Percentiles rank a stretch among this genome's conserved stretches.
These are phyloP conservation scores for Phytophthora litchii DNA, from an alignment of 352 stramenopile genomes.

Conservation along the genomic window DNA sequence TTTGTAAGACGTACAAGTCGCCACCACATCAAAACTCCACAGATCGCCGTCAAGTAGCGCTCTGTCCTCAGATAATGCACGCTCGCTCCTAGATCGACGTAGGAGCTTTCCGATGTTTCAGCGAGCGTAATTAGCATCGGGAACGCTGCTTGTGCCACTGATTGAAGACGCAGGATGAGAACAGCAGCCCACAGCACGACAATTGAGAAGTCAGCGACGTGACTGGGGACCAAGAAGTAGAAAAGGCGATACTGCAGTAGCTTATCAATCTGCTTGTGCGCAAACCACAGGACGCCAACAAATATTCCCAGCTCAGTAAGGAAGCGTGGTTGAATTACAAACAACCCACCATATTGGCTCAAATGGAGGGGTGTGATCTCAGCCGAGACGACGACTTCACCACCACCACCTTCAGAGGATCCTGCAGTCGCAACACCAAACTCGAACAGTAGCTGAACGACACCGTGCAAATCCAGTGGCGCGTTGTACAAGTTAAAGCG, in stretches of 20 bases:
- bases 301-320: constrained; percentile 59
- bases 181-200: constrained; percentile 47
- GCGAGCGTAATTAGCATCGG: constrained; percentile 43
- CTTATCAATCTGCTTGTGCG: constrained; percentile 53
- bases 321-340: constrained; percentile 57
- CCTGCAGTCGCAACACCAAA: constrained; percentile 39
- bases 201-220: constrained; percentile 62
- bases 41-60: constrained; percentile 40
- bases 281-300: constrained; percentile 49
- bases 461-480: constrained; percentile 51
- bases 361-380: constrained; percentile 49
- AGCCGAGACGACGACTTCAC: constrained; percentile 41
- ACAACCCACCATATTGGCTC: constrained; percentile 45
- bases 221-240: constrained; percentile 62
- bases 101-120: constrained; percentile 30
- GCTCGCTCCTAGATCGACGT: constrained; percentile 41
- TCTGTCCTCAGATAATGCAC: constrained; percentile 43
- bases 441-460: constrained; percentile 62
- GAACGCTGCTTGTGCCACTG: constrained; percentile 42
- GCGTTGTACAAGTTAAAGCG: constrained; percentile 76
- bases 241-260: constrained; percentile 61
- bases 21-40: constrained; percentile 66
- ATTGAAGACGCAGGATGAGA: constrained; percentile 40
- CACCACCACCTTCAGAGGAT: constrained; percentile 21
- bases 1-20: constrained; percentile 53